Base-by-base conservation (phyloP, 2,329 filamentous ascomycete species). In the Diplocarpon mali region DNA sequence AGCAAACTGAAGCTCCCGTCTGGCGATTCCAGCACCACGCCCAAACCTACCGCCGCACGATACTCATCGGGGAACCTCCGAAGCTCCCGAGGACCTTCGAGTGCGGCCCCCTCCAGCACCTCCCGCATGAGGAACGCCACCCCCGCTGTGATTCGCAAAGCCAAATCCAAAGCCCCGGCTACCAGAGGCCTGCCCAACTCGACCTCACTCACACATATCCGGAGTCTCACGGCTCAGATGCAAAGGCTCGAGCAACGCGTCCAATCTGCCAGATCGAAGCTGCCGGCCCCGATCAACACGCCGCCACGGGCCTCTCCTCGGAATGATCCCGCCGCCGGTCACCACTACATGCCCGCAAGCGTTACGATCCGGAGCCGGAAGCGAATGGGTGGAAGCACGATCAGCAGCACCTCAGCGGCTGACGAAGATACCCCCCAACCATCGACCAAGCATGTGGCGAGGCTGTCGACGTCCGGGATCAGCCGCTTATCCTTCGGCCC, bases 161-260 rank as follows among this genome's bases (percentile, higher is more conserved):
- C 65, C 4, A 59, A 57, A 59, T 71, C 67, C 50, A 69, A 67
- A 51, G 65, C 58, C 50, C 63, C 56, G 52, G 64, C 61, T 48
- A 63, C 60, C 40, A 56, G 58, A 20, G 58, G 57, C 3, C 14
- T 78, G 32, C 73, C 76, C 20, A 69, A 71, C 42, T 80, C 72
- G 50, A 78, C 70, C 51, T 96, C 92, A 2, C 76, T 98, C 40
- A 84, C 85, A 53, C 92, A 98, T 62, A 94, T 98, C 59, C 86
- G 90, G 52, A 84, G 83, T 27, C 79, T 98, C 53, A 95, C 93
- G 47, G 89, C 87, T 24, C 92, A 96, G 67, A 95, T 96, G 88
- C 87, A 95, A 65, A 85, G 87, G 54, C 80, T 98, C 49, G 92
- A 96, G 64, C 86, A 92, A 51, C 78, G 92, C 36, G 90, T 98